A percentile compares a stretch with the other conserved stretches of the same genome.
Evolutionary conservation across 75 land plant species (phyloP).

Genomic region (Picea sitchensis): DNA sequence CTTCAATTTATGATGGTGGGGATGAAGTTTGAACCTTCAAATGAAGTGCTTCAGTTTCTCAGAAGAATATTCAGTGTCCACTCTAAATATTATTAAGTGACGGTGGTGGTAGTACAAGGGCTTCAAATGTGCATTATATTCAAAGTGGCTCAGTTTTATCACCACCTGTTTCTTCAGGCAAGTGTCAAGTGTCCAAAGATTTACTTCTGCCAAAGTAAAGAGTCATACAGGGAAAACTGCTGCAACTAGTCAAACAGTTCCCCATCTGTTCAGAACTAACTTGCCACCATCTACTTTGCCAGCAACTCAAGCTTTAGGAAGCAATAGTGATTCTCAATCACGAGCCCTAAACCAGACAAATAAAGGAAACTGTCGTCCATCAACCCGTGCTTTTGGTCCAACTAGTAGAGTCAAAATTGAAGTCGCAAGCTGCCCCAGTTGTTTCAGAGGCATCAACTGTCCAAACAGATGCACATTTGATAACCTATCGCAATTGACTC

Average conservation of each 20-base stretch:
- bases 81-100: no score
- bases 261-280: not conserved
- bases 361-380: not conserved
- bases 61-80: no score
- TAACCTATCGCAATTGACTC: not conserved
- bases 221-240: not conserved
- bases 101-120: constrained; percentile 13
- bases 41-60: no score
- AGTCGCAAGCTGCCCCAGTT: constrained; percentile 4
- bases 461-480: not conserved
- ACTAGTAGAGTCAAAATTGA: not conserved
- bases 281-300: not conserved
- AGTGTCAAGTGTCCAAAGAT: not conserved
- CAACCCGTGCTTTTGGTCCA: not conserved
- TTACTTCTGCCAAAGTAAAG: not conserved
- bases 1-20: no score
- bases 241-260: not conserved
- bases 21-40: no score
- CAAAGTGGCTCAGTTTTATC: constrained; percentile 38
- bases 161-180: constrained; percentile 15
- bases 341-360: not conserved
- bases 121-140: constrained; percentile 37
- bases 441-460: constrained; percentile 2
- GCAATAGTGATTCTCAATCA: not conserved
- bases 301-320: constrained; percentile 5